Evolutionary conservation across 2,329 filamentous ascomycete species (phyloP).

Genomic region (Aspergillus pseudotamarii): DNA sequence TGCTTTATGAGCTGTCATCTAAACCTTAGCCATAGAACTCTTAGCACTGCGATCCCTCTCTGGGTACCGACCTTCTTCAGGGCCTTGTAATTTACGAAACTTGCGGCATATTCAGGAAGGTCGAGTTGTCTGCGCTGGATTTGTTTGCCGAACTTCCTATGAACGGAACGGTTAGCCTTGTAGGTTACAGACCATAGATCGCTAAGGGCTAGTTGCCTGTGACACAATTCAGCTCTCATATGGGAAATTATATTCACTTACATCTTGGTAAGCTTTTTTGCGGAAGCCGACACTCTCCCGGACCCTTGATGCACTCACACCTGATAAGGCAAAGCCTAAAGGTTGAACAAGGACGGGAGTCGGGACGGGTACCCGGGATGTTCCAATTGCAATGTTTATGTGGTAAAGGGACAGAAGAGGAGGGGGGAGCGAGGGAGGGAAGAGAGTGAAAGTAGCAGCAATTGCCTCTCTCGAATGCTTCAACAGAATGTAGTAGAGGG

Average conservation of each 20-base stretch:
- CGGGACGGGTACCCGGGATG: constrained; percentile 4
- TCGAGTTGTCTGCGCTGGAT: constrained; percentile 99
- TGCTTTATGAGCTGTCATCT: constrained; percentile 87
- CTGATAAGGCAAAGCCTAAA: constrained; percentile 5
- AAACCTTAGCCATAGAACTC: constrained; percentile 30
- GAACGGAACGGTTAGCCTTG: constrained; percentile 14
- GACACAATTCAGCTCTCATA: not conserved
- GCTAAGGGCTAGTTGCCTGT: not conserved
- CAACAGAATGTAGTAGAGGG: not conserved
- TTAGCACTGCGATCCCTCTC: not conserved
- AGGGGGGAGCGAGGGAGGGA: not conserved
- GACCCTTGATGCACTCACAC: constrained; percentile 13
- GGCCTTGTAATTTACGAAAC: constrained; percentile 99
- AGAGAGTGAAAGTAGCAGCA: constrained; percentile 9
- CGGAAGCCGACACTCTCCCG: constrained; percentile 12
- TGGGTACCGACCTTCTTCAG: constrained; percentile 78
- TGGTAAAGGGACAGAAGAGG: not conserved
- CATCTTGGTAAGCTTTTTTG: constrained; percentile 21
- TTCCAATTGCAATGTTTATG: constrained; percentile 7
- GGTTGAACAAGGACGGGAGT: not conserved
- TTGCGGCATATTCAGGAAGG: constrained; percentile 97
- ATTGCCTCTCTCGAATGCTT: constrained; percentile 1
- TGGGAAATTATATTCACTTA: constrained; percentile 13
- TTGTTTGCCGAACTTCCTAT: constrained; percentile 99
- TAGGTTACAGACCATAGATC: not conserved